Percentiles rank a stretch among this genome's conserved stretches.
Evolutionary conservation across 441 rosid species (phyloP).

Genomic region (Eutrema salsugineum): DNA sequence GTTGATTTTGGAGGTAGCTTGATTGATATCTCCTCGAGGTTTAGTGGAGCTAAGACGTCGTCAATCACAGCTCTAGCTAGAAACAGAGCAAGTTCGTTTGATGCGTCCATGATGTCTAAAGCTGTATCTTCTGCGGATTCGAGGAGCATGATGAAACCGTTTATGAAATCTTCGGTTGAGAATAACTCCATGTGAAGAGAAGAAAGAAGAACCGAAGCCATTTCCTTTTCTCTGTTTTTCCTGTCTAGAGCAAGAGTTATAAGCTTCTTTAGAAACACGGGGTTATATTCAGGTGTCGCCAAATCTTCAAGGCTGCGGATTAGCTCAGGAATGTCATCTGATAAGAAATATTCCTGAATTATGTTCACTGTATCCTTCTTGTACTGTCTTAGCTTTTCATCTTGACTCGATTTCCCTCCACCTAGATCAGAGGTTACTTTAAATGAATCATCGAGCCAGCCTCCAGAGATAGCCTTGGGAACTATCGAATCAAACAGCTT

Average conservation of each 20-base stretch:
- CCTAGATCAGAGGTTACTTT: constrained; percentile 37
- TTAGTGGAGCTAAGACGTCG: constrained; percentile 87
- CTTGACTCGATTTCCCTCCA: constrained; percentile 40
- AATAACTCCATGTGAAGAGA: constrained; percentile 95
- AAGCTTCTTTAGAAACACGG: constrained; percentile 85
- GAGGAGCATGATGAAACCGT: constrained; percentile 89
- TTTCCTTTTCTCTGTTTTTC: constrained; percentile 98
- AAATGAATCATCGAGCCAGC: constrained; percentile 88
- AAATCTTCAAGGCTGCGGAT: constrained; percentile 89
- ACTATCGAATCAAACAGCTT: constrained; percentile 56
- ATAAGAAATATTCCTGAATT: constrained; percentile 93
- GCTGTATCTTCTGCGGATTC: constrained; percentile 98
- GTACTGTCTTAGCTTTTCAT: constrained; percentile 55
- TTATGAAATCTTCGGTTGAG: constrained; percentile 85
- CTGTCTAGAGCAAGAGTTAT: constrained; percentile 96
- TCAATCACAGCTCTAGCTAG: constrained; percentile 97
- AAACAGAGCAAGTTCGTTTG: constrained; percentile 92
- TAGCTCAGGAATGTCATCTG: constrained; percentile 98
- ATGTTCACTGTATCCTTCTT: constrained; percentile 78
- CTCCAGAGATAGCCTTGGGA: constrained; percentile 71
- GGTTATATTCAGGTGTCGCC: constrained; percentile 68
- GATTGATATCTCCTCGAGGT: constrained; percentile 80
- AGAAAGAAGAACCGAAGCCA: constrained; percentile 96
- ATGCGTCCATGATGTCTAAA: constrained; percentile 93
- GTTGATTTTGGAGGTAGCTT: constrained; percentile 71